phyloP scores from a whole-genome alignment of 352 stramenopile genomes.

The Globisporangium splendens region DNA sequence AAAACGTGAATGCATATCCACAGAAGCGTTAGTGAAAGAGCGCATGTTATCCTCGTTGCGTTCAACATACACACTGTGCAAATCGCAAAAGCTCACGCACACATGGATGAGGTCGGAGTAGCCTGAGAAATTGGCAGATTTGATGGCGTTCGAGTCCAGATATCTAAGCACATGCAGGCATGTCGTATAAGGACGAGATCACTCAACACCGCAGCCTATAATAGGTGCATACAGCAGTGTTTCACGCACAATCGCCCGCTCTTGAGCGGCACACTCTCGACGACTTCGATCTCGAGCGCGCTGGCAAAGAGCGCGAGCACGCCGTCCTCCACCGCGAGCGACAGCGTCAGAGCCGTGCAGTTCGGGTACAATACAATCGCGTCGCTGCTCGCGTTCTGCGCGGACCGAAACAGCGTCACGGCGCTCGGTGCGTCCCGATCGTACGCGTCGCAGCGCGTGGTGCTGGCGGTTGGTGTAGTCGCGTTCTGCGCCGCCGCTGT shows the following conservation, averaged over 20 bases:
- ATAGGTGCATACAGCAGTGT: no score
- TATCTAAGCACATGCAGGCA: not conserved
- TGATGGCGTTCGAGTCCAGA: constrained; percentile 15
- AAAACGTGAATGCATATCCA: no score
- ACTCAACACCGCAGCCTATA: no score
- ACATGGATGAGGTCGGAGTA: not conserved
- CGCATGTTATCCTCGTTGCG: no score
- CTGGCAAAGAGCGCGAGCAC: constrained; percentile 6
- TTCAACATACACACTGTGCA: no score
- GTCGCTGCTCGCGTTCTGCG: constrained; percentile 11
- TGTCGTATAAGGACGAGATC: not conserved
- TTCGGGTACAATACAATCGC: constrained; percentile 21
- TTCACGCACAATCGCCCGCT: constrained; percentile 8
- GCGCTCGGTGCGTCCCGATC: constrained; percentile 1
- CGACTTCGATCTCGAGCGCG: constrained; percentile 9
- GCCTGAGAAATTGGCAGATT: not conserved
- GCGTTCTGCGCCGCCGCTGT: not conserved
- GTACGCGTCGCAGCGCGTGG: constrained; percentile 4
- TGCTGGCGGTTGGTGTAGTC: no score
- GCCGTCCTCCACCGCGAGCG: constrained; percentile 7
- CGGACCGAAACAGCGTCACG: constrained; percentile 23
- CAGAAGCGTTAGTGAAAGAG: no score
- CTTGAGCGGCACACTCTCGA: constrained; percentile 11
- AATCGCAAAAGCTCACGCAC: not conserved
- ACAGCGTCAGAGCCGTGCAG: constrained; percentile 7